Evolutionary conservation across 495 filamentous ascomycete species (phyloP).

Genomic region (Annulohypoxylon nitens): DNA sequence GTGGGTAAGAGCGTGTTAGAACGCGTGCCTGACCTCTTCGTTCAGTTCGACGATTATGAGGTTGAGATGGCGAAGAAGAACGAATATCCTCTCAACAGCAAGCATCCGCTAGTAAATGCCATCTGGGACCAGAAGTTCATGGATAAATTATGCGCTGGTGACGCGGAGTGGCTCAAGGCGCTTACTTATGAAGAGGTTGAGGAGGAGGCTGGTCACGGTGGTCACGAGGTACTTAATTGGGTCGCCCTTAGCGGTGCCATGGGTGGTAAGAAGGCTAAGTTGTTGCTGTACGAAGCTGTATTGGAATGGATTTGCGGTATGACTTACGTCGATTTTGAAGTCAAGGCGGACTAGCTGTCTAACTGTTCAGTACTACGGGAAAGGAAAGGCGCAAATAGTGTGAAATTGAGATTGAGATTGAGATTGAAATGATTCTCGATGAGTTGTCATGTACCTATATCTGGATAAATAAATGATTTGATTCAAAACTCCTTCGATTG

Average conservation of each 20-base stretch:
- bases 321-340: background rate
- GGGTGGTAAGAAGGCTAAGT: background rate
- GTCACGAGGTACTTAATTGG: background rate
- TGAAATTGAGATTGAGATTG: too few species aligned
- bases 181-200: conserved; percentile 1
- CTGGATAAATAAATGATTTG: too few species aligned
- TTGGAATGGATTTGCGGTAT: conserved; percentile 2
- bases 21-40: background rate
- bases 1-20: conserved; percentile 1
- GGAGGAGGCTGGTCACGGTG: background rate
- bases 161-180: background rate
- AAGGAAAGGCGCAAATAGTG: too few species aligned
- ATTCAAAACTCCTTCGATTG: background rate
- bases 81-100: conserved; percentile 1
- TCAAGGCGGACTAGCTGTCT: too few species aligned
- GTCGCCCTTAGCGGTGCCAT: background rate
- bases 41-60: background rate
- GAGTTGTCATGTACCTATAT: too few species aligned
- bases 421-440: too few species aligned
- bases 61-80: background rate
- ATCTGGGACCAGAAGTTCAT: conserved; percentile 1
- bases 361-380: too few species aligned
- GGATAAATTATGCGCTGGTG: background rate
- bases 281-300: background rate
- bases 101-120: background rate